A percentile compares a stretch with the other conserved stretches of the same genome.
Evolutionary conservation across 2,329 filamentous ascomycete species (phyloP).

Genomic region (Curvularia eragrostidis): DNA sequence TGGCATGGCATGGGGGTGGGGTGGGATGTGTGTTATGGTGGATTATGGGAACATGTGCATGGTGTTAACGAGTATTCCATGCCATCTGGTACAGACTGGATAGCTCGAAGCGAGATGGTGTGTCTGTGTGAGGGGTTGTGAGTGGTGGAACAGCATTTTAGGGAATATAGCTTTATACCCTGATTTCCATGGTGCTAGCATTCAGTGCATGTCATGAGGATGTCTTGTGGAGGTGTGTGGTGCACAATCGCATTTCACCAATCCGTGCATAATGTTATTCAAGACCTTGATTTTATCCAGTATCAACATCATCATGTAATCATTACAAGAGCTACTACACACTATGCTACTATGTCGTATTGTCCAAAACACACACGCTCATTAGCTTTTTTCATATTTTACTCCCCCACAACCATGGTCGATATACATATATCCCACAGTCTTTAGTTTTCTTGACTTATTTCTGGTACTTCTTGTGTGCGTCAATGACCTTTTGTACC

Average conservation of each 20-base stretch:
- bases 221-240: background rate
- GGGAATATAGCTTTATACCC: conserved; percentile 1
- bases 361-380: background rate
- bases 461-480: conserved; percentile 67
- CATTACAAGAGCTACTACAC: background rate
- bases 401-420: background rate
- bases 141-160: background rate
- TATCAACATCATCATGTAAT: background rate
- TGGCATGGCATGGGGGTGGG: background rate
- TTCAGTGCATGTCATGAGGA: background rate
- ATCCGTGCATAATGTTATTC: background rate
- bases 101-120: conserved; percentile 27
- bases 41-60: too few relatives aligned
- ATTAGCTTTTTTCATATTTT: background rate
- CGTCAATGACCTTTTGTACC: conserved; percentile 90
- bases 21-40: too few relatives aligned
- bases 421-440: background rate
- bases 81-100: conserved; percentile 27
- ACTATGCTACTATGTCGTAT: conserved; percentile 1
- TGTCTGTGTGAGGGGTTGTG: conserved; percentile 15
- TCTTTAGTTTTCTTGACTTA: conserved; percentile 19
- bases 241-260: background rate
- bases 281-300: background rate
- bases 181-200: background rate
- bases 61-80: conserved; percentile 19